phyloP scores from a whole-genome alignment of 192 early-diverging fungal genomes.

The Coemansia sp. region DNA sequence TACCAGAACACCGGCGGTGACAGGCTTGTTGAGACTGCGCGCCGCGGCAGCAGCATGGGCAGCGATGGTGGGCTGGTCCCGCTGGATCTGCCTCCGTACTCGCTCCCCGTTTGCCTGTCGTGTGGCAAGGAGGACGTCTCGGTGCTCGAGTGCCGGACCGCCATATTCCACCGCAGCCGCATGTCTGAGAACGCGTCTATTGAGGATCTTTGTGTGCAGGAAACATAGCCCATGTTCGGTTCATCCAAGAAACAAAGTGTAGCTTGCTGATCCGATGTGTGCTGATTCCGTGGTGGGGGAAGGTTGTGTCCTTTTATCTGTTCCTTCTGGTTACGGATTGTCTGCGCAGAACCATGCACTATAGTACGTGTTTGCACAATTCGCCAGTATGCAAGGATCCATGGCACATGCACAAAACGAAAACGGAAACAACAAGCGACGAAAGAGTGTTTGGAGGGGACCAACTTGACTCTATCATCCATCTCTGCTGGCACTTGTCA shows the following conservation, averaged over 20 bases:
- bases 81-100: slow-evolving; percentile 14
- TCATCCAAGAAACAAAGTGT: no score
- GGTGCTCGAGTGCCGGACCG: slow-evolving; percentile 14
- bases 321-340: no score
- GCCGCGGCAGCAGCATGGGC: background rate
- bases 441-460: no score
- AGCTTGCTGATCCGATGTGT: no score
- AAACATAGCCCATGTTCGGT: background rate
- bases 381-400: no score
- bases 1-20: slow-evolving; percentile 17
- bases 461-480: background rate
- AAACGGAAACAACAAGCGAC: no score
- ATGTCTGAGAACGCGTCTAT: slow-evolving; percentile 15
- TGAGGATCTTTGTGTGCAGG: slow-evolving; percentile 11
- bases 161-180: slow-evolving; percentile 12
- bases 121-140: slow-evolving; percentile 26
- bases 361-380: no score
- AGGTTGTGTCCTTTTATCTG: no score
- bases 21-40: slow-evolving; percentile 7
- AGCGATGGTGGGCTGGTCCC: no score
- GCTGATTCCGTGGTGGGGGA: no score
- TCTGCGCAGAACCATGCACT: no score
- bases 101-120: slow-evolving; percentile 17
- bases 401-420: no score
- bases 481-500: background rate